Base-by-base conservation (phyloP, 106 monocot genomes). In the Dioscorea zingiberensis region DNA sequence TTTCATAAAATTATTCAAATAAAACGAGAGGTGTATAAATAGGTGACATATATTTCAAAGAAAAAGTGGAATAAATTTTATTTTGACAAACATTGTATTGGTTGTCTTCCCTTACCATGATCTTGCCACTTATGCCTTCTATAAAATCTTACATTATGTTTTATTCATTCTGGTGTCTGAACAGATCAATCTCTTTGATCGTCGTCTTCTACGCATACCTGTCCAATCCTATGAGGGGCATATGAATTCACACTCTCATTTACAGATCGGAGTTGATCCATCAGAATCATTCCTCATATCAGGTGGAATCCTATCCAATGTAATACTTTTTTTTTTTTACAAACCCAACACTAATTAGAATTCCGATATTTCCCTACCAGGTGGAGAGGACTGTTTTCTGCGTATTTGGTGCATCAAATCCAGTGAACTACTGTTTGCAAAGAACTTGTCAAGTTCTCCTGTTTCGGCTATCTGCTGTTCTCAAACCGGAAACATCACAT, bases 391-490 rank as follows among this genome's bases (percentile, higher is more conserved):
- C 55, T 53, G 45, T 27, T 70, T 49, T 60, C 64, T 86, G 32
- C 88, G 95, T 65, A 81, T 85, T 27, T 97, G 95, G 91, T 88
- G 88, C 62, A 81, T 97, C 71, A 97, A 88, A 72, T 78, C 71
- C 7, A 65, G 85, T 4, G 72, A 88, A 59, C 73, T 91, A 61
- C 25, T 91, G 7, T 95, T 88, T 47, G 73, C 70, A 66, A 74
- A 91, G 59, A 91, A 63, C 1, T 48, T 91, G 29, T 69, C 80
- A 6, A 68, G 77, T 51, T 81, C 85, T 16, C 32, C 69, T 14
- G 15, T 78, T 14, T 44, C 61, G 25, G 61, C 83, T 5, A 65
- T 79, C 69, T 91, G 83, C 30, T 97, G 91, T 91, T 69, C 75
- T 21, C 66, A 67, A 44, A 71, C 59, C 61, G 72, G 75, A 64